Percentiles rank a stretch among this genome's conserved stretches.
phyloP scores from a whole-genome alignment of 257 asterid species.

The Osmanthus fragrans region DNA sequence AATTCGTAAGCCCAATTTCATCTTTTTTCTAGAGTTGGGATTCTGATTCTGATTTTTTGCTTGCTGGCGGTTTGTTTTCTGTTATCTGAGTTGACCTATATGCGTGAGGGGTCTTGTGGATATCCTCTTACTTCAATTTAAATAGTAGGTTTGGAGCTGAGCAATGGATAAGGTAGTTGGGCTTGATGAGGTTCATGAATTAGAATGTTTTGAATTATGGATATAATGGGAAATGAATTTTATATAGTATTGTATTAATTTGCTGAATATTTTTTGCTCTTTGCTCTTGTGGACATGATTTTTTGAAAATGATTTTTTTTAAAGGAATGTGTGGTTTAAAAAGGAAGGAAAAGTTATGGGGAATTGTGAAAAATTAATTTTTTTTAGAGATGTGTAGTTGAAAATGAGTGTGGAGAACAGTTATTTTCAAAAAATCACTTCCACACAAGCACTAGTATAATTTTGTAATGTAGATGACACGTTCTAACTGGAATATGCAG shows the following conservation, averaged over 20 bases:
- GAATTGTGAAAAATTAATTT: no score
- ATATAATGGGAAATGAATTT: background rate
- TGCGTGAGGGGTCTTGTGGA: background rate
- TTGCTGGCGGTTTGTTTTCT: slow-evolving; percentile 7
- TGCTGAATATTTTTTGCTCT: background rate
- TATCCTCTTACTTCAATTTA: background rate
- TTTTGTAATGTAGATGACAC: background rate
- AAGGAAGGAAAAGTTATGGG: no score
- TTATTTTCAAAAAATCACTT: no score
- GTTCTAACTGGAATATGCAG: background rate
- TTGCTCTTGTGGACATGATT: background rate
- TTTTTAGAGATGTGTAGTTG: no score
- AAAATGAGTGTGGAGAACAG: no score
- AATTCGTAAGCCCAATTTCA: slow-evolving; percentile 52
- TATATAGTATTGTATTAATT: background rate
- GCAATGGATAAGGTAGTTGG: background rate
- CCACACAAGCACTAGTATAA: background rate
- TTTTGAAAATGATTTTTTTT: no score
- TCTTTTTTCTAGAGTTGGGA: background rate
- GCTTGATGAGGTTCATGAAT: background rate
- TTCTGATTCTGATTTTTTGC: background rate
- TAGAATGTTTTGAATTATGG: background rate
- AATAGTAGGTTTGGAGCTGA: background rate
- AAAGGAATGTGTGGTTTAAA: no score
- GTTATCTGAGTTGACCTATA: background rate